Conservation (phyloP, 2,329 filamentous ascomycete species). For the Stromatinia cepivora region DNA sequence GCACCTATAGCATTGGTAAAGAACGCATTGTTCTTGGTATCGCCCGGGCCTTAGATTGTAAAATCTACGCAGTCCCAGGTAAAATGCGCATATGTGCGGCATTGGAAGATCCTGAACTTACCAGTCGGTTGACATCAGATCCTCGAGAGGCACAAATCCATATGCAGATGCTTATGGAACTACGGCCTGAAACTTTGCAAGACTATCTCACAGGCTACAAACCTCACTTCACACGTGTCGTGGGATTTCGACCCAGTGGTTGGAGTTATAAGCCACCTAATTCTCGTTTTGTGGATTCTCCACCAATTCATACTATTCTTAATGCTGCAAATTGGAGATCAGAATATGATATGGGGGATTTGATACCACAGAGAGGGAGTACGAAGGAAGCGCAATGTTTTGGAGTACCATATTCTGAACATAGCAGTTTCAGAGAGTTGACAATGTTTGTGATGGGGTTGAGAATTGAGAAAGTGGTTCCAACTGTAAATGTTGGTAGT, state of each 20-base stretch:
- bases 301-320: constrained; percentile 64
- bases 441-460: constrained; percentile 90
- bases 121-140: constrained; percentile 73
- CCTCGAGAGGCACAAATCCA: constrained; percentile 89
- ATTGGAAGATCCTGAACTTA: constrained; percentile 81
- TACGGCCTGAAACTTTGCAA: constrained; percentile 84
- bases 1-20: constrained; percentile 97
- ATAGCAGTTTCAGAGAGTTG: constrained; percentile 91
- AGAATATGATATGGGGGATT: constrained; percentile 67
- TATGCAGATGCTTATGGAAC: constrained; percentile 95
- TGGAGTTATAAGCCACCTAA: constrained; percentile 86
- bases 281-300: constrained; percentile 61
- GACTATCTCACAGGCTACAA: constrained; percentile 83
- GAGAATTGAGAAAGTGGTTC: constrained; percentile 84
- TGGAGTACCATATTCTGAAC: constrained; percentile 93
- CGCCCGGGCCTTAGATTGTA: constrained; percentile 78
- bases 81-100: constrained; percentile 85
- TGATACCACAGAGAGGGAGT: constrained; percentile 80
- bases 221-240: constrained; percentile 78
- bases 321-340: constrained; percentile 67
- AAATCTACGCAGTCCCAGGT: constrained; percentile 81
- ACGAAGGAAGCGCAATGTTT: constrained; percentile 83
- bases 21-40: constrained; percentile 94
- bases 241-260: constrained; percentile 88
- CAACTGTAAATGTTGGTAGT: constrained; percentile 81